Conservation (phyloP, 1,284 basidiomycete species). For the Naganishia sp. region DNA sequence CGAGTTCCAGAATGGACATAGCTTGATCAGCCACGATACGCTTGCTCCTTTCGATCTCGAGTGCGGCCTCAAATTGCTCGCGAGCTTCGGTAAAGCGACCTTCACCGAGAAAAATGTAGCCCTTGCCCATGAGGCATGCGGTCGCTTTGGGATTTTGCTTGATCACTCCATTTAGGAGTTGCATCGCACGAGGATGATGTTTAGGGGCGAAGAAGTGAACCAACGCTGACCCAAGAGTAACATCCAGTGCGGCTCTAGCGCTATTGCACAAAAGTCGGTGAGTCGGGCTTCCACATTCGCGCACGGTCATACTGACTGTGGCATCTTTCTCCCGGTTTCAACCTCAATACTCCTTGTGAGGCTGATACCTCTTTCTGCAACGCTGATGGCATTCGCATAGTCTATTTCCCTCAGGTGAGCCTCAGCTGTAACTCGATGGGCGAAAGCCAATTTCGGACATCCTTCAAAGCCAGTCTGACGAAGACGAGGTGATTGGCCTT, state of each 20-base stretch:
- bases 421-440: constrained; percentile 69
- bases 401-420: constrained; percentile 76
- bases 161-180: constrained; percentile 73
- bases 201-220: constrained; percentile 87
- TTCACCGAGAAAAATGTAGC: constrained; percentile 68
- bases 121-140: constrained; percentile 70
- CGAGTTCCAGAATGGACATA: constrained; percentile 51
- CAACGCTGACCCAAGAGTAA: constrained; percentile 59
- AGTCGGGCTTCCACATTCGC: background rate
- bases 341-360: constrained; percentile 63
- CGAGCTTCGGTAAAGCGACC: constrained; percentile 72
- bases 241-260: constrained; percentile 44
- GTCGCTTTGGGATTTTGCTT: constrained; percentile 64
- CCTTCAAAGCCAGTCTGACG: constrained; percentile 64
- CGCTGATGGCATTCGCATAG: constrained; percentile 70
- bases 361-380: constrained; percentile 69
- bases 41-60: constrained; percentile 48
- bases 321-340: constrained; percentile 63
- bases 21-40: constrained; percentile 45
- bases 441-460: constrained; percentile 67
- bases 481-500: background rate
- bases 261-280: constrained; percentile 29
- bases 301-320: constrained; percentile 60
- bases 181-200: constrained; percentile 76
- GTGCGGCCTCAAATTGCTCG: constrained; percentile 61